Base-by-base conservation (phyloP, 306 rosid species). In the Gynostemma pentaphyllum region DNA sequence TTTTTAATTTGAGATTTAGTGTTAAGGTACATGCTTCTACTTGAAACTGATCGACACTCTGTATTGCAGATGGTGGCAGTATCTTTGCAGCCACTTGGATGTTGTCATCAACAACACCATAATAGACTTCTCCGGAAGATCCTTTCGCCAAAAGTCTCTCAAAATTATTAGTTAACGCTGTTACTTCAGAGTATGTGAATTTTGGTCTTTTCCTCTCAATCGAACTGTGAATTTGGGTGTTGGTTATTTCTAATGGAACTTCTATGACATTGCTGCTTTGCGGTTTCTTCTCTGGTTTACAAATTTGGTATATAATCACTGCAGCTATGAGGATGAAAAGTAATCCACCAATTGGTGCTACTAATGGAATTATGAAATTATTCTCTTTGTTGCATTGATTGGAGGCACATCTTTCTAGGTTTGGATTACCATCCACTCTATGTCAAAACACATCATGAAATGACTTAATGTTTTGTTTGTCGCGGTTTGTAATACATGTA, bases 11-110 rank as follows among this genome's bases (percentile, higher is more conserved):
- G 37, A 4, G 1, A 32, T 24, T 4, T 27, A 29, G 11, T 26
- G 0, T 48, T 30, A 26, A 54, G 40, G 4, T 4, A 71, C 79
- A 10, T 80, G 70, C 88, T 84, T 85, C 88, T 50, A 83, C 76
- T n/a, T 70, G 70, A 72, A 78, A 85, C 62, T 82, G 80, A 12
- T 74, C 69, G 66, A 72, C 67, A 7, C 88, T 82, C 40, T 67
- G 81, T 13, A 40, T 68, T 19, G 88, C 59, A 7, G 84, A 64
- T 27, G 59, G 23, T 5, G 86, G 78, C 54, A 80, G 82, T 66
- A 80, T 64, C 79, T 85, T 85, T 5, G 80, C 73, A 46, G 88
- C 88, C 14, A 86, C 90, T 75, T 70, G 68, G 66, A 59, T 70
- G 37, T 61, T 70, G 37, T 61, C 73, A 15, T 76, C 83, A 29